Percentiles rank a stretch among this genome's conserved stretches.
Conservation (phyloP, 192 early-diverging fungal species). For the Piromyces sp. region DNA sequence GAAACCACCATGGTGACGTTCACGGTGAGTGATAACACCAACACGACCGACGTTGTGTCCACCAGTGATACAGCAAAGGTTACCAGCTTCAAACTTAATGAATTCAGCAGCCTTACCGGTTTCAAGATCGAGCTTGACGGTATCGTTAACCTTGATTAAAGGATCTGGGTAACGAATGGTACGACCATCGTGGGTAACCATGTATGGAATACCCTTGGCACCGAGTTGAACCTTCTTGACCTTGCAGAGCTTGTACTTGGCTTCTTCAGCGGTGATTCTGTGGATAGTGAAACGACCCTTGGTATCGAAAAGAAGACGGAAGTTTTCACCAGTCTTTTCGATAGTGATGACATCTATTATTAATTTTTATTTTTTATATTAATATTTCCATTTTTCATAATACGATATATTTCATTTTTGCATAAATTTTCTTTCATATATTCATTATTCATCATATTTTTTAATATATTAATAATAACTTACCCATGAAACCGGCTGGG, state of each 20-base stretch:
- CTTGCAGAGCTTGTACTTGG: constrained; percentile 99
- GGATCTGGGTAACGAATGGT: constrained; percentile 99
- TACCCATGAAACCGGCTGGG: constrained; percentile 96
- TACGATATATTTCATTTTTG: no score
- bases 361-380: not conserved
- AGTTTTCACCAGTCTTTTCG: constrained; percentile 95
- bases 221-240: constrained; percentile 89
- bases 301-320: constrained; percentile 97
- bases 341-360: constrained; percentile 71
- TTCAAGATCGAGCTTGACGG: constrained; percentile 90
- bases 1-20: constrained; percentile 93
- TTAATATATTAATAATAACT: constrained; percentile 14
- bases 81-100: constrained; percentile 95
- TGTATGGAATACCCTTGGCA: constrained; percentile 84
- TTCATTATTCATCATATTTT: no score
- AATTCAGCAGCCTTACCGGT: constrained; percentile 78
- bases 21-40: constrained; percentile 88
- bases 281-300: constrained; percentile 99
- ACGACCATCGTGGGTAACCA: constrained; percentile 97
- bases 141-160: constrained; percentile 97
- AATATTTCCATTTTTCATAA: no score
- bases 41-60: constrained; percentile 97
- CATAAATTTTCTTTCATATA: no score
- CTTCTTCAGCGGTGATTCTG: constrained; percentile 93
- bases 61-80: constrained; percentile 91